Conservation (phyloP, 2,329 filamentous ascomycete genomes). For the Clonostachys chloroleuca region DNA sequence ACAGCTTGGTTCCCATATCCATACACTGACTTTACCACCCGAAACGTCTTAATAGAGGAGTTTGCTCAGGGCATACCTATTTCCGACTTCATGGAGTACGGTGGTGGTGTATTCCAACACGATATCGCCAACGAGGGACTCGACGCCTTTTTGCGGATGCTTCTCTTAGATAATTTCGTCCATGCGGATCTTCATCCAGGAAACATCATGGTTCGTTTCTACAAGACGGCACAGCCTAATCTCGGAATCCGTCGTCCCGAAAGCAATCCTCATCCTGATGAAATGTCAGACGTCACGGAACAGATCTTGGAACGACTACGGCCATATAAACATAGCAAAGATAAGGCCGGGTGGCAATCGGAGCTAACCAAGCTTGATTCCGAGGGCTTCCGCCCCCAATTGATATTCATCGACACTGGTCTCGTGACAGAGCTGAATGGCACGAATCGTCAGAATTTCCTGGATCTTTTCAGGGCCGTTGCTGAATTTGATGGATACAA, state of each 20-base stretch:
- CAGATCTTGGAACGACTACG: conserved; percentile 76
- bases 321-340: conserved; percentile 59
- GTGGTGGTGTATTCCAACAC: conserved; percentile 86
- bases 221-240: conserved; percentile 72
- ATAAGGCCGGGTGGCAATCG: conserved; percentile 66
- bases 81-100: conserved; percentile 84
- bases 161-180: conserved; percentile 95
- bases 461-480: conserved; percentile 92
- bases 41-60: conserved; percentile 90
- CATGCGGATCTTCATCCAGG: conserved; percentile 95
- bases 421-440: conserved; percentile 91
- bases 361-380: conserved; percentile 73
- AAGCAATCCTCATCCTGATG: background rate
- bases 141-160: conserved; percentile 93
- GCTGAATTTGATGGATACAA: conserved; percentile 97
- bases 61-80: conserved; percentile 93
- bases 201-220: conserved; percentile 99
- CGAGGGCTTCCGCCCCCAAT: conserved; percentile 87
- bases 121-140: conserved; percentile 94
- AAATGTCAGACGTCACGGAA: conserved; percentile 70
- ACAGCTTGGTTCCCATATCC: conserved; percentile 98
- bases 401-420: conserved; percentile 97
- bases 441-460: conserved; percentile 82
- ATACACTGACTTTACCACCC: conserved; percentile 86
- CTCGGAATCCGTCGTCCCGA: conserved; percentile 24